These are phyloP conservation scores for Tetrahymena elliotti DNA, from an alignment of 73 alveolate species.

Conservation along the genomic window DNA sequence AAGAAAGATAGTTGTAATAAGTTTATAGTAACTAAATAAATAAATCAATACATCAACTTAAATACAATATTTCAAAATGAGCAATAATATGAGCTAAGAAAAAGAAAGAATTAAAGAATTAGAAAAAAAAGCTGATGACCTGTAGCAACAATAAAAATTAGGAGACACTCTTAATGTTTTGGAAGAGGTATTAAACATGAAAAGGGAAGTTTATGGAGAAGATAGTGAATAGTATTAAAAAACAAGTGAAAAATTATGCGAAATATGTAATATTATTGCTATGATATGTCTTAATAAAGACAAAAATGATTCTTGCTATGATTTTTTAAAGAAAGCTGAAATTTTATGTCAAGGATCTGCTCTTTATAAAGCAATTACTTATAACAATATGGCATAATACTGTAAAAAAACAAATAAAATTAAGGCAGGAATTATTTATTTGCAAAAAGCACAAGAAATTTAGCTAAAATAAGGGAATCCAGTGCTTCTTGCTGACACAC, in stretches of 20 bases:
- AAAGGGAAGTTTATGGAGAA: constrained; percentile 41
- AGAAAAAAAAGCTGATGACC: constrained; percentile 39
- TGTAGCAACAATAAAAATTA: constrained; percentile 9
- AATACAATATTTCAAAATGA: background rate
- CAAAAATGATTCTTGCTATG: constrained; percentile 53
- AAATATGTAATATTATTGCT: constrained; percentile 67
- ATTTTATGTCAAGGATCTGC: constrained; percentile 44
- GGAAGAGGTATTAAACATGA: constrained; percentile 46
- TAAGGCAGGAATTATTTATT: constrained; percentile 48
- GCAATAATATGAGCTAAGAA: background rate
- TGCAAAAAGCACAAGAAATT: constrained; percentile 53
- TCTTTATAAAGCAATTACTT: constrained; percentile 63
- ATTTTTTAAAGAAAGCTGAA: constrained; percentile 69
- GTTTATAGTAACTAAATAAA: background rate
- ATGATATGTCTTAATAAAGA: constrained; percentile 62
- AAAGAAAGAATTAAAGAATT: constrained; percentile 29
- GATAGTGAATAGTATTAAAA: constrained; percentile 47
- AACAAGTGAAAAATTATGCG: constrained; percentile 43
- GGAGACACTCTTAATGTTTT: constrained; percentile 44
- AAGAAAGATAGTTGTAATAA: background rate
- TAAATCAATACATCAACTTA: background rate
- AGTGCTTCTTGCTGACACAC: constrained; percentile 56
- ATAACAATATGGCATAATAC: constrained; percentile 63
- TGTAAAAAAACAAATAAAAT: constrained; percentile 51
- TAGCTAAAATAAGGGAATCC: constrained; percentile 5